Percentiles rank a stretch among this genome's conserved stretches.
These are phyloP conservation scores for Tritrichomonas musculus DNA, from an alignment of 208 protist species.

Conservation along the genomic window DNA sequence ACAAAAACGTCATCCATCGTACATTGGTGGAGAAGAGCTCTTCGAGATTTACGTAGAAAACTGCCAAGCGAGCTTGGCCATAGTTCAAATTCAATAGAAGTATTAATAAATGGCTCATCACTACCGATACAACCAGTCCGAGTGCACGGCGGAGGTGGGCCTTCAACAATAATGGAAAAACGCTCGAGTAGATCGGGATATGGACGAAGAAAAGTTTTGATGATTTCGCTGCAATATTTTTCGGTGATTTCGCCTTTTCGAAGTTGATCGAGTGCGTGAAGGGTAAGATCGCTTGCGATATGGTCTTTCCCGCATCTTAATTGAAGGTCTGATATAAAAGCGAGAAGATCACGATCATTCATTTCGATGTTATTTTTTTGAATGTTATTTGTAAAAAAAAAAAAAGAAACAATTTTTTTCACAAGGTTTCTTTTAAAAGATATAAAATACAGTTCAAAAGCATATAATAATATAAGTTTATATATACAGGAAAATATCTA, in stretches of 20 bases:
- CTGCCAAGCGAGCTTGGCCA: not conserved
- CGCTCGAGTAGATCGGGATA: not conserved
- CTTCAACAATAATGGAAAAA: not conserved
- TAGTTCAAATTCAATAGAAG: not conserved
- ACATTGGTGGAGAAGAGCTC: not conserved
- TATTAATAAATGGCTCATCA: not conserved
- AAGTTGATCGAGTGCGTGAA: not conserved
- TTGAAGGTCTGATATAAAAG: not conserved
- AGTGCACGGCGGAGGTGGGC: not conserved
- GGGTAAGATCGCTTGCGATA: not conserved
- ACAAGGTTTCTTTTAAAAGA: too few relatives aligned
- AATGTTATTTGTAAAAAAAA: too few relatives aligned
- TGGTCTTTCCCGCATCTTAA: not conserved
- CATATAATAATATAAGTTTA: too few relatives aligned
- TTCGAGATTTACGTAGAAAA: not conserved
- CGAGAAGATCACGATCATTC: not conserved
- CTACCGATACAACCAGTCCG: not conserved
- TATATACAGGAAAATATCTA: too few relatives aligned
- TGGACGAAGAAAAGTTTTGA: not conserved
- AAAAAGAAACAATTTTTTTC: too few relatives aligned
- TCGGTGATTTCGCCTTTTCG: not conserved
- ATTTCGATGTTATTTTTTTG: too few relatives aligned
- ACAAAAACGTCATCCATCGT: not conserved
- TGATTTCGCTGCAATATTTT: not conserved
- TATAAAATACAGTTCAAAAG: too few relatives aligned